phyloP scores from a whole-genome alignment of 192 early-diverging fungal genomes.

The Coemansia asiatica region DNA sequence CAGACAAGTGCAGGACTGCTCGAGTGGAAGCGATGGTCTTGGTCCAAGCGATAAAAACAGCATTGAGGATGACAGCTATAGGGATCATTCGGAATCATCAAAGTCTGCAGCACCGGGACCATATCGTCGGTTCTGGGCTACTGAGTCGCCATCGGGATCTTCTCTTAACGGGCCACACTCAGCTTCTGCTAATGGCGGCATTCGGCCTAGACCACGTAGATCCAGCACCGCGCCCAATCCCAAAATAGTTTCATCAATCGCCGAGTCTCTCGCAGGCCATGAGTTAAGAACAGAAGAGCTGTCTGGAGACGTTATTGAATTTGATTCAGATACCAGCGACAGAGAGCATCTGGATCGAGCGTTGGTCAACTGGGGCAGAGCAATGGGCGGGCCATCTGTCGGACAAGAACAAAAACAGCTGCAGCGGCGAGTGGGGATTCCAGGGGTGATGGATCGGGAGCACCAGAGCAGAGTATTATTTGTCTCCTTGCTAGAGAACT shows the following conservation, averaged over 20 bases:
- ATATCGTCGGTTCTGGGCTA: slow-evolving; percentile 34
- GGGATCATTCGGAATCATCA: not conserved
- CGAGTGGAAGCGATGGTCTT: not conserved
- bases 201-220: slow-evolving; percentile 4
- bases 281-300: not conserved
- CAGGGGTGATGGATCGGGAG: slow-evolving; percentile 40
- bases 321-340: not conserved
- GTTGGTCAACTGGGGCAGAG: not conserved
- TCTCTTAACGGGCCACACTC: not conserved
- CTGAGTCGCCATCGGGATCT: slow-evolving; percentile 15
- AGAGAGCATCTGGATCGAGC: not conserved
- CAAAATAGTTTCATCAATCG: not conserved
- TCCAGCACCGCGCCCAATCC: not conserved
- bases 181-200: not conserved
- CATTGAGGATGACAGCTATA: not conserved
- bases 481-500: slow-evolving; percentile 88
- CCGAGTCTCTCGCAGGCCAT: not conserved
- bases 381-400: not conserved
- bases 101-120: not conserved
- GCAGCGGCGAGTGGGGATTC: slow-evolving; percentile 12
- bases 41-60: slow-evolving; percentile 4
- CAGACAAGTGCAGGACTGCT: not conserved
- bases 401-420: slow-evolving; percentile 5
- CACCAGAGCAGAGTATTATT: slow-evolving; percentile 78
- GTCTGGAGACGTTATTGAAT: not conserved